These are phyloP conservation scores for Fragaria ananassa DNA, from an alignment of 306 rosid genomes.

Conservation along the genomic window DNA sequence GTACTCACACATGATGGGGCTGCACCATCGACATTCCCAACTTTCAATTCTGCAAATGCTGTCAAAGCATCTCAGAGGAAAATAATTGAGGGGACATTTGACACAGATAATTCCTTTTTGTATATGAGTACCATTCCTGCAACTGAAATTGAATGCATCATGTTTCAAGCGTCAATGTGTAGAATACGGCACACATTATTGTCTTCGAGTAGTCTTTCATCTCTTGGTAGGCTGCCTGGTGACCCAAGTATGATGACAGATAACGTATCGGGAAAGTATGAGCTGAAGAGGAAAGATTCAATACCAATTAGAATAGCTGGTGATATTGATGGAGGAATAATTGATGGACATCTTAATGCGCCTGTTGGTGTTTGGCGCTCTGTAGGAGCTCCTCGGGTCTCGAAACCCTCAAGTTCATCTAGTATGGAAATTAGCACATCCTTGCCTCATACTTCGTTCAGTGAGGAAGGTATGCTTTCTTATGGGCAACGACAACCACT, in stretches of 20 bases:
- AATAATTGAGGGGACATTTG: constrained; percentile 50
- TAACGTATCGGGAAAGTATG: constrained; percentile 60
- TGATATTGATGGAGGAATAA: constrained; percentile 78
- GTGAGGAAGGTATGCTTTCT: constrained; percentile 81
- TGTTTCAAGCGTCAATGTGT: constrained; percentile 90
- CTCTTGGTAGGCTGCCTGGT: constrained; percentile 56
- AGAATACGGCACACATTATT: constrained; percentile 70
- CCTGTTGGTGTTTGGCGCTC: constrained; percentile 99
- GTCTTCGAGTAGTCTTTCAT: constrained; percentile 54
- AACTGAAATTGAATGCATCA: constrained; percentile 74
- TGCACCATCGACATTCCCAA: constrained; percentile 45
- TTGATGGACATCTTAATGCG: constrained; percentile 82
- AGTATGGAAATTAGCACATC: constrained; percentile 71
- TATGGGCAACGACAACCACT: constrained; percentile 90
- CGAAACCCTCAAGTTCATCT: constrained; percentile 68
- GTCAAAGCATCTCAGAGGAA: constrained; percentile 55
- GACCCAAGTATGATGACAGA: constrained; percentile 65
- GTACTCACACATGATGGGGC: constrained; percentile 47
- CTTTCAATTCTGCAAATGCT: constrained; percentile 51
- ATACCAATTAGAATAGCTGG: constrained; percentile 92
- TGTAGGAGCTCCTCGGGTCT: constrained; percentile 70
- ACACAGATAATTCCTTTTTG: constrained; percentile 51
- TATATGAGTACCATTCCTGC: constrained; percentile 71
- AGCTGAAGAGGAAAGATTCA: constrained; percentile 78
- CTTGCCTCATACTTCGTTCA: constrained; percentile 74